Evolutionary conservation across 495 filamentous ascomycete genomes (phyloP).

Genomic region (Trichoderma asperelloides): DNA sequence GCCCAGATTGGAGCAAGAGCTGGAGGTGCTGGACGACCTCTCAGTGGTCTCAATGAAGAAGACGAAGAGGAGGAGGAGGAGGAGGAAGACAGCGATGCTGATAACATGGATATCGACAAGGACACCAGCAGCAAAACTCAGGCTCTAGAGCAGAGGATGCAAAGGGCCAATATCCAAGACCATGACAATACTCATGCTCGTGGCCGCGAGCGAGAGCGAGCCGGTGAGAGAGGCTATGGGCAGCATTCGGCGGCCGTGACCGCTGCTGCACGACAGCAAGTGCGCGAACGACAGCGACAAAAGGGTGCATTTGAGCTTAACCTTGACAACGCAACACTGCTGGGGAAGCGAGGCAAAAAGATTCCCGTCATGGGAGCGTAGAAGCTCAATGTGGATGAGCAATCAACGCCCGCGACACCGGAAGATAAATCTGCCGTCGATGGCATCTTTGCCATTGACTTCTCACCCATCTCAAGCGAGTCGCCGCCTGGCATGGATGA

Average conservation of each 20-base stretch:
- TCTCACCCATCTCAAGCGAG: neutral
- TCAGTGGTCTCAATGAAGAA: constrained; percentile 62
- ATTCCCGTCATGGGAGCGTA: constrained; percentile 31
- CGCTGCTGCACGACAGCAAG: constrained; percentile 69
- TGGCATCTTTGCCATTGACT: neutral
- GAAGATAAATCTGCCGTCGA: neutral
- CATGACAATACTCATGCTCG: constrained; percentile 40
- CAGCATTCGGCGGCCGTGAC: constrained; percentile 71
- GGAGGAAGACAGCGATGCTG: constrained; percentile 26
- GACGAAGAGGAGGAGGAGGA: constrained; percentile 40
- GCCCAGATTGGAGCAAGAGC: constrained; percentile 62
- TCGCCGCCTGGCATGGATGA: neutral
- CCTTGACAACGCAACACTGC: constrained; percentile 77
- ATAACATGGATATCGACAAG: constrained; percentile 37
- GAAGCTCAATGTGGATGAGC: neutral
- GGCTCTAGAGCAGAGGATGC: constrained; percentile 77
- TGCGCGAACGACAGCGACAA: constrained; percentile 46
- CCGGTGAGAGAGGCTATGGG: constrained; percentile 62
- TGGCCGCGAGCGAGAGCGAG: constrained; percentile 30
- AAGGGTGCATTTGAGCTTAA: constrained; percentile 81
- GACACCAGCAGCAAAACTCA: constrained; percentile 54
- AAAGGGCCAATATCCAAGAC: constrained; percentile 65
- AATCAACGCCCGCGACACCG: neutral
- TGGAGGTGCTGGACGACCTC: constrained; percentile 30
- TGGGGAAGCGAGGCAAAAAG: constrained; percentile 66